A percentile compares a stretch with the other conserved stretches of the same genome.
Evolutionary conservation across 1,284 basidiomycete genomes (phyloP).

Genomic region (Xanthoconium separans): DNA sequence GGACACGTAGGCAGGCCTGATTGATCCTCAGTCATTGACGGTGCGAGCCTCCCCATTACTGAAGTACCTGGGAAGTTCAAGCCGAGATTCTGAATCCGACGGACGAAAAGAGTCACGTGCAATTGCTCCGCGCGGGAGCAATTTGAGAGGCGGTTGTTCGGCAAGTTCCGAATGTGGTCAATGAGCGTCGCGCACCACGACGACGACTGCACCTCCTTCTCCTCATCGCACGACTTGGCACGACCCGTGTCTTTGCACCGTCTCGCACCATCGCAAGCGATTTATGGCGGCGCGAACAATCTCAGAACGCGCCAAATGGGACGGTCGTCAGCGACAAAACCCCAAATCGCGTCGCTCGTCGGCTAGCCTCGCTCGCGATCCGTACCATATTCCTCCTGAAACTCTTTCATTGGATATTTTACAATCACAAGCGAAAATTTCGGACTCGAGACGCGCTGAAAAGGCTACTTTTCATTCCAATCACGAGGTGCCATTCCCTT

Average conservation of each 20-base stretch:
- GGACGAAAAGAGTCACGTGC: too few species aligned
- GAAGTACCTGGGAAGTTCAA: too few species aligned
- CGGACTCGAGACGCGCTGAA: slow-evolving; percentile 11
- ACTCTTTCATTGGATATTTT: not conserved
- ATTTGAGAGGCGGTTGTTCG: not conserved
- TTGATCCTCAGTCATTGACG: too few species aligned
- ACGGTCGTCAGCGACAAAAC: slow-evolving; percentile 12
- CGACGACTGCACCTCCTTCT: not conserved
- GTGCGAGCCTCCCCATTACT: too few species aligned
- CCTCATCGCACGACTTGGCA: not conserved
- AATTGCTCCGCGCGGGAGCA: too few species aligned
- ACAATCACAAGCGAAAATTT: not conserved
- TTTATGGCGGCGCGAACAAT: slow-evolving; percentile 16
- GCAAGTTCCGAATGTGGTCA: slow-evolving; percentile 15
- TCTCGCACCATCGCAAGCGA: not conserved
- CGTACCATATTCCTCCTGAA: slow-evolving; percentile 4
- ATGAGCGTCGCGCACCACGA: slow-evolving; percentile 8
- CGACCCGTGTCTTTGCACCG: not conserved
- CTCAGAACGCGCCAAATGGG: slow-evolving; percentile 22
- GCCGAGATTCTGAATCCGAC: too few species aligned
- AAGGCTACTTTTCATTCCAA: not conserved
- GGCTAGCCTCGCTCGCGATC: slow-evolving; percentile 12
- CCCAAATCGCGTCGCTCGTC: slow-evolving; percentile 13
- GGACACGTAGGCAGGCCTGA: too few species aligned
- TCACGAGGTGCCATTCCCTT: slow-evolving; percentile 9